Evolutionary conservation across 2,329 filamentous ascomycete genomes (phyloP), one percentile per base, ranked within the genome.

Genomic region (Hypoxylon sp.): DNA sequence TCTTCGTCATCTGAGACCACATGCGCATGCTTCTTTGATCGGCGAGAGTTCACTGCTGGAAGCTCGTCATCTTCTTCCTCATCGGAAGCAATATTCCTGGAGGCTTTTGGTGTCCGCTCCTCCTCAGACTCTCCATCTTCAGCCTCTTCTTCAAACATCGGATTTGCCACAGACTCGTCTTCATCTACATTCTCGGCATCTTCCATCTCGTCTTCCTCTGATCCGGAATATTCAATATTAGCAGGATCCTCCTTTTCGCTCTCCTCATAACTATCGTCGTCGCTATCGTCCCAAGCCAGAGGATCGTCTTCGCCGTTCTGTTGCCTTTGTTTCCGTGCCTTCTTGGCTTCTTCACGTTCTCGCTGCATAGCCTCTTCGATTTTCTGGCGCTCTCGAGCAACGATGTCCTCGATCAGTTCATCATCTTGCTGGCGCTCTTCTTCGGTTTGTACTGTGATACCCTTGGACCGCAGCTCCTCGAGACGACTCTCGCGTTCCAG

Each of bases 371-470:
- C 89, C 70, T 91, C 89, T 45, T 91, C 87, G 1, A 90, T 94
- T 75, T 98, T 93, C 65, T 89, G 84, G 61, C 93, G 86, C 18
- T 94, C 95, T 72, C 90, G 93, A 49, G 95, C 91, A 24, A 98
- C 87, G 64, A 98, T 86, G 73, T 97, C 91, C 71, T 98, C 96
- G 11, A 97, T 88, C 63, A 94, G 89, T 61, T 91, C 89, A 77
- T 93, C 88, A 75, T 97, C 91, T 32, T 88, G 87, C 74, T 94
- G 91, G 18, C 92, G 88, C 77, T 99, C 94, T 78, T 97, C 95
- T 1, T 90, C 88, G 0, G 92, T 97, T 76, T 94, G 91, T 16
- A 98, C 83, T 22, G 91, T 82, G 24, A 97, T 85, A 6, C 96
- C 96, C 78, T 91, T 93, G 9, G 91, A 89, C 73, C 87, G 89